phyloP scores from a whole-genome alignment of 2,329 filamentous ascomycete genomes.

The Monilinia fructicola region DNA sequence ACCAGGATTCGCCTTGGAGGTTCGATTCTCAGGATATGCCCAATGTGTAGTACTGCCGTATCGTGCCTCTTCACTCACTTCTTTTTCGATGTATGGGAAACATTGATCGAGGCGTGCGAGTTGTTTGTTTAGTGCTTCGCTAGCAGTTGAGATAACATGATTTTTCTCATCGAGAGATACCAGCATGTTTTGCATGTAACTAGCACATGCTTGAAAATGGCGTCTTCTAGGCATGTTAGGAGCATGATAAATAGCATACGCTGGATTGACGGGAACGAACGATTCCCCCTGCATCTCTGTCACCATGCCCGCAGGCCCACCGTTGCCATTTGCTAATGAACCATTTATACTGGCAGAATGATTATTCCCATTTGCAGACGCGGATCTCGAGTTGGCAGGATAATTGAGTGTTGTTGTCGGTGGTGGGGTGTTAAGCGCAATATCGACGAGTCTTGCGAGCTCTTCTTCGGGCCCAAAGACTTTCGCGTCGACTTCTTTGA shows the following conservation, averaged over 20 bases:
- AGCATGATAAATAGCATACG: constrained; percentile 51
- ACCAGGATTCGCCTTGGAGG: constrained; percentile 59
- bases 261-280: constrained; percentile 39
- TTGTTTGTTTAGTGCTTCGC: constrained; percentile 83
- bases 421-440: constrained; percentile 54
- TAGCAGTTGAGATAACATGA: constrained; percentile 89
- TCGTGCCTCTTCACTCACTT: constrained; percentile 93
- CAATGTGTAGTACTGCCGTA: constrained; percentile 90
- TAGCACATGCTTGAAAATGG: constrained; percentile 74
- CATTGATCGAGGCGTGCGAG: constrained; percentile 81
- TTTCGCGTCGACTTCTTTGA: constrained; percentile 98
- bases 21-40: constrained; percentile 88
- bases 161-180: constrained; percentile 96
- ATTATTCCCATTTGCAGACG: constrained; percentile 35
- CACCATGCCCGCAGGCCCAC: constrained; percentile 32
- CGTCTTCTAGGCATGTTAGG: constrained; percentile 66
- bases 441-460: constrained; percentile 72
- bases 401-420: constrained; percentile 43
- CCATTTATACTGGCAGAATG: constrained; percentile 35
- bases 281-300: constrained; percentile 20
- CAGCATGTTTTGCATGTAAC: constrained; percentile 79
- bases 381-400: constrained; percentile 34
- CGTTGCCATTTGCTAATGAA: constrained; percentile 37
- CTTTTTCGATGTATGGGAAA: constrained; percentile 79
- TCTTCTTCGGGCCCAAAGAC: constrained; percentile 84